Percentiles rank a stretch among this genome's conserved stretches.
Evolutionary conservation across 495 filamentous ascomycete species (phyloP).

Genomic region (Trichoderma gamsii): DNA sequence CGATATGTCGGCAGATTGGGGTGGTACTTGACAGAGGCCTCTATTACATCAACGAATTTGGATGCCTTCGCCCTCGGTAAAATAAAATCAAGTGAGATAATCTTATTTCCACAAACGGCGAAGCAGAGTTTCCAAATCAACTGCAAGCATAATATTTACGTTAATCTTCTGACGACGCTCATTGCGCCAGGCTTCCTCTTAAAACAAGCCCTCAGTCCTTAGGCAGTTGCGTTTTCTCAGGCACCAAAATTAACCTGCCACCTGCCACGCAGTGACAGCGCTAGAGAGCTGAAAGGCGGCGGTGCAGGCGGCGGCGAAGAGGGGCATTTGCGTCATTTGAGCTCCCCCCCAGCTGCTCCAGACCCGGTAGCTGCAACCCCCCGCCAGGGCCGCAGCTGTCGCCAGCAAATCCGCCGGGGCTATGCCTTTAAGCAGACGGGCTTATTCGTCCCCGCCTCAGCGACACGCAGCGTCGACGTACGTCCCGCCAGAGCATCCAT

Average conservation of each 20-base stretch:
- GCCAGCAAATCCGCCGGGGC: neutral
- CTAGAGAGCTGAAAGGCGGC: neutral
- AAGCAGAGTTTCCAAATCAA: no score
- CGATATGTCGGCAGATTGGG: no score
- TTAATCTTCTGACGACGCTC: no score
- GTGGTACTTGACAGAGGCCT: no score
- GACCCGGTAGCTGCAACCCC: neutral
- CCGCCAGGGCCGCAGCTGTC: neutral
- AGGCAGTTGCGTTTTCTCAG: neutral
- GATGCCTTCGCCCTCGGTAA: no score
- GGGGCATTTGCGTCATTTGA: slow-evolving; percentile 12
- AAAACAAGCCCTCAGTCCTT: no score
- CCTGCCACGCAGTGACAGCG: neutral
- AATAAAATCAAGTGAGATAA: no score
- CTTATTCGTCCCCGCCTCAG: neutral
- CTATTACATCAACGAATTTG: no score
- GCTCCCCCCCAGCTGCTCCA: slow-evolving; percentile 1
- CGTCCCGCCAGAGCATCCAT: slow-evolving; percentile 10
- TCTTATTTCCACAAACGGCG: no score
- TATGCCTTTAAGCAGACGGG: neutral
- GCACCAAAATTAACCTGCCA: neutral
- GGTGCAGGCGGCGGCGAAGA: neutral
- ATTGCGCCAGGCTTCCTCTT: no score
- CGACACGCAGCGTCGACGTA: slow-evolving; percentile 11
- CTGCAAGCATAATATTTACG: no score